A percentile compares a stretch with the other conserved stretches of the same genome.
Conservation (phyloP, 2,329 filamentous ascomycete species). For the Trichoderma asperellum region DNA sequence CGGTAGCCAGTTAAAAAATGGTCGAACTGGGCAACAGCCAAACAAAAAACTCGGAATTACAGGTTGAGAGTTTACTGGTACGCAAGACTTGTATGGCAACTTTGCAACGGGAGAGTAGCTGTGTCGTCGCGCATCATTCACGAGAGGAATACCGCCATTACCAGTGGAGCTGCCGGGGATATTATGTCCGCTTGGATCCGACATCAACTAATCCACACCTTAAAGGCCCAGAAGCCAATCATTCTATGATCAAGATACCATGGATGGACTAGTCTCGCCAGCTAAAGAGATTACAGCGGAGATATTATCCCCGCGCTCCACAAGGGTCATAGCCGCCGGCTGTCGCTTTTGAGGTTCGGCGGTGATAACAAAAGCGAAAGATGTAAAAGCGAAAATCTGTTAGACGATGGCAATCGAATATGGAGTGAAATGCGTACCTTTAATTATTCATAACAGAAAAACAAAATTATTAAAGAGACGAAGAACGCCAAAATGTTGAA, state of each 20-base stretch:
- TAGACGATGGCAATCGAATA: background rate
- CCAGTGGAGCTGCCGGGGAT: background rate
- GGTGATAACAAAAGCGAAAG: background rate
- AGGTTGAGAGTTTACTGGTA: background rate
- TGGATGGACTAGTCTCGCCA: background rate
- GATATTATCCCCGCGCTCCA: background rate
- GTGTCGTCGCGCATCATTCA: background rate
- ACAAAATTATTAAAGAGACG: background rate
- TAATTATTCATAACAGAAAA: background rate
- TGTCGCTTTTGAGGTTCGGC: background rate
- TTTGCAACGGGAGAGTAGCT: background rate
- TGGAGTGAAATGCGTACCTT: background rate
- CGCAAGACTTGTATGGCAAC: background rate
- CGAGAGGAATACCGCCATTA: background rate
- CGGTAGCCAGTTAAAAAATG: background rate
- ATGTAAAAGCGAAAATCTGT: background rate
- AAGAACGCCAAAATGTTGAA: background rate
- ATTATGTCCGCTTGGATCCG: slow-evolving; percentile 4
- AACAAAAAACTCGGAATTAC: background rate
- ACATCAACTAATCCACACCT: background rate
- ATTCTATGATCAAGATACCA: background rate
- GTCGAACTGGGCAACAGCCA: too few species aligned
- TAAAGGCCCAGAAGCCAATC: background rate
- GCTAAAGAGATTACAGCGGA: background rate
- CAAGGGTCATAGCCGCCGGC: background rate